Percentiles rank a stretch among this genome's conserved stretches.
phyloP scores from a whole-genome alignment of 2,329 filamentous ascomycete genomes.

The Venturia oleaginea region DNA sequence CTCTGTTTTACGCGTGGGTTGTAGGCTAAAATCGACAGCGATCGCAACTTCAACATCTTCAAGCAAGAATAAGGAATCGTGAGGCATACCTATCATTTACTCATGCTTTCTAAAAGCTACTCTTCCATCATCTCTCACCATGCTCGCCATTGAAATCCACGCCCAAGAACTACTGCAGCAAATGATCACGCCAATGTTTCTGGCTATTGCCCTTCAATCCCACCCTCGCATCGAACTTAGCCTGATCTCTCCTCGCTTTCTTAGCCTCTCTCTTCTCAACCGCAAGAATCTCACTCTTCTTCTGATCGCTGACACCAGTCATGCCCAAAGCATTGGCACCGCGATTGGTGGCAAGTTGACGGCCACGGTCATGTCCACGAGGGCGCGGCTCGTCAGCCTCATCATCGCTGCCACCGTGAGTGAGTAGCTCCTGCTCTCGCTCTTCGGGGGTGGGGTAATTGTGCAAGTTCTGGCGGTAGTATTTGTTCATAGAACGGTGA shows the following conservation, averaged over 20 bases:
- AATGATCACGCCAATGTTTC: slow-evolving; percentile 54
- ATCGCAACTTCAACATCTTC: no score
- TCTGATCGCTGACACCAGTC: slow-evolving; percentile 64
- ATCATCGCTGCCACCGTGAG: slow-evolving; percentile 34
- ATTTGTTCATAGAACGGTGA: slow-evolving; percentile 76
- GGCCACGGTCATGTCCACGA: slow-evolving; percentile 24
- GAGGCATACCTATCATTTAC: background rate
- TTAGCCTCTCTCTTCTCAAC: slow-evolving; percentile 62
- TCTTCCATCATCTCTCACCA: background rate
- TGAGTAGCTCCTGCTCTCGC: slow-evolving; percentile 50
- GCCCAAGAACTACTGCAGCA: slow-evolving; percentile 26
- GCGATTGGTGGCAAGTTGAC: slow-evolving; percentile 35
- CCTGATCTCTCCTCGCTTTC: slow-evolving; percentile 51
- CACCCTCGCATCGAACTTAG: slow-evolving; percentile 41
- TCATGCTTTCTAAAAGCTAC: background rate
- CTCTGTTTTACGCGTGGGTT: no score
- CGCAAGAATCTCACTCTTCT: slow-evolving; percentile 58
- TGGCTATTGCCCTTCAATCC: slow-evolving; percentile 71
- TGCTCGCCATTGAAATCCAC: background rate
- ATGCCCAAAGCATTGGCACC: slow-evolving; percentile 68
- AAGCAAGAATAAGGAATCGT: no score
- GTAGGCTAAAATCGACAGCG: no score
- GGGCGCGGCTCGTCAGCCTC: slow-evolving; percentile 27
- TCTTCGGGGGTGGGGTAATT: slow-evolving; percentile 74
- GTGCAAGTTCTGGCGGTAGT: slow-evolving; percentile 87